Evolutionary conservation across 1,284 basidiomycete genomes (phyloP).

Genomic region (Cutaneotrichosporon sp.): DNA sequence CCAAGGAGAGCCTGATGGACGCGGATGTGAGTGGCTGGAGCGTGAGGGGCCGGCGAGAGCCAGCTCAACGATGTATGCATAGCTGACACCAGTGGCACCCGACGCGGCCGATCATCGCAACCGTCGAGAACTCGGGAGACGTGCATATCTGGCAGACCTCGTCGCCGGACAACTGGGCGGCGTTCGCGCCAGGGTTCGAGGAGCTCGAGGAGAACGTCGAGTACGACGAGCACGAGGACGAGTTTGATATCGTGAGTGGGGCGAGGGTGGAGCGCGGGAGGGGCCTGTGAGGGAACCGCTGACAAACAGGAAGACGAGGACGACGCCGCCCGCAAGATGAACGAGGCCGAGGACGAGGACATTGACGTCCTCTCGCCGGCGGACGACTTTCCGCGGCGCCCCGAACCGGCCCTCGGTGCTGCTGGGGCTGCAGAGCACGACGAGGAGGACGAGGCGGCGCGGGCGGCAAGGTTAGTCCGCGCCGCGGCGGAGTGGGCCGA

Average conservation of each 20-base stretch:
- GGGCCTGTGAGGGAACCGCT: too few species aligned
- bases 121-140: conserved; percentile 58
- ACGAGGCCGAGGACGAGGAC: conserved; percentile 75
- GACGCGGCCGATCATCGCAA: conserved; percentile 76
- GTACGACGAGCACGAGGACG: conserved; percentile 94
- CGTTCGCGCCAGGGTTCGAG: conserved; percentile 97
- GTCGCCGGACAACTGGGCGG: conserved; percentile 81
- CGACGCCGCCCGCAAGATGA: conserved; percentile 70
- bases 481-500: conserved; percentile 43
- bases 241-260: conserved; percentile 89
- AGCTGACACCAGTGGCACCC: conserved; percentile 83
- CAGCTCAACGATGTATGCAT: too few species aligned
- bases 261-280: too few species aligned
- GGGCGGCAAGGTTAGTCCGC: conserved; percentile 36
- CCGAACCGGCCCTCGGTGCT: conserved; percentile 32
- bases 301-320: conserved; percentile 75
- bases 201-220: conserved; percentile 97
- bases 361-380: conserved; percentile 64
- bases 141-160: conserved; percentile 62
- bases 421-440: conserved; percentile 1
- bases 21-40: conserved; percentile 73
- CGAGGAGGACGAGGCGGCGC: conserved; percentile 57
- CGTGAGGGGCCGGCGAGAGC: too few species aligned
- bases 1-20: conserved; percentile 81
- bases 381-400: conserved; percentile 40